These are phyloP conservation scores for Aspergillus nidulans DNA, from an alignment of 495 filamentous ascomycete genomes.

Conservation along the genomic window DNA sequence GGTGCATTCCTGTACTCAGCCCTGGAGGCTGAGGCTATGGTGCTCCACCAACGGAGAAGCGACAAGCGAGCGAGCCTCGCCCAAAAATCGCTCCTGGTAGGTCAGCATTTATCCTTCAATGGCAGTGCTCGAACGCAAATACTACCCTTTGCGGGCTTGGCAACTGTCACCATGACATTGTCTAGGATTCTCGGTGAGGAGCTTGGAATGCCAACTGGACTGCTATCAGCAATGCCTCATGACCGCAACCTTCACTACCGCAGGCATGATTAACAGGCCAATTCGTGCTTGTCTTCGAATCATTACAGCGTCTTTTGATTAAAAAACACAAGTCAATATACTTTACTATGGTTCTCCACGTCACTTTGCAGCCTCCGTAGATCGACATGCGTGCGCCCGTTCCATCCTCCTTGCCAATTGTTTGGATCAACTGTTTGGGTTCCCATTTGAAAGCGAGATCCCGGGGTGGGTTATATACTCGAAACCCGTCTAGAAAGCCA, in stretches of 20 bases:
- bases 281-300: background rate
- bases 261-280: no score
- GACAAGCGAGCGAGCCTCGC: background rate
- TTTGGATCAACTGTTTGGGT: slow-evolving; percentile 11
- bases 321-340: background rate
- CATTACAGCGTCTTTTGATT: background rate
- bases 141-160: background rate
- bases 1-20: background rate
- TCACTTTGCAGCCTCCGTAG: background rate
- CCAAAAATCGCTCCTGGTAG: background rate
- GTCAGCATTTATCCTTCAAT: background rate
- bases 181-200: background rate
- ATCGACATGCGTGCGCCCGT: slow-evolving; percentile 3
- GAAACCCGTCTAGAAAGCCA: slow-evolving; percentile 9
- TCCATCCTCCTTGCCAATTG: slow-evolving; percentile 15
- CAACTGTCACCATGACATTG: background rate
- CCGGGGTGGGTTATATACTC: slow-evolving; percentile 12
- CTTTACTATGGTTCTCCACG: background rate
- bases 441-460: no score
- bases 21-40: background rate
- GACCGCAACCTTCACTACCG: background rate
- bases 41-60: background rate
- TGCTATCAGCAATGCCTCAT: background rate
- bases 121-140: background rate
- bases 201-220: background rate